Evolutionary conservation across 164 flowering plant species (phyloP).

Genomic region (Macadamia integrifolia): DNA sequence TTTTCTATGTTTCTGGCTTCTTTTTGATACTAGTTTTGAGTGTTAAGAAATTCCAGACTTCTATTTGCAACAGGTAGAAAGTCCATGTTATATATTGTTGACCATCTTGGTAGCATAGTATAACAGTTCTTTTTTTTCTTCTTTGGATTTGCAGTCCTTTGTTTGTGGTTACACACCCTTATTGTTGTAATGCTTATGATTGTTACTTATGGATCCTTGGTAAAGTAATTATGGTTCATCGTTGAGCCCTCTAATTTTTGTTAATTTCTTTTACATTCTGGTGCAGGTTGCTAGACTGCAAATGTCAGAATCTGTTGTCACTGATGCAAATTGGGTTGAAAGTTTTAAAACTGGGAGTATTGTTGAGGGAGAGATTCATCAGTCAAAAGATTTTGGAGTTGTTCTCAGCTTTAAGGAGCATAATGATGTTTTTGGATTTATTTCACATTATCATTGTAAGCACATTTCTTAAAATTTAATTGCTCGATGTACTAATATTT

Average conservation of each 20-base stretch:
- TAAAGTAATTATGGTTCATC: too few species aligned
- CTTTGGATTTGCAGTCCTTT: neutral
- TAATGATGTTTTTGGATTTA: constrained; percentile 65
- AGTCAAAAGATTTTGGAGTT: constrained; percentile 71
- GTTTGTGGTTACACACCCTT: neutral
- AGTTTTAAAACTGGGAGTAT: constrained; percentile 48
- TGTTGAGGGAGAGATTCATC: constrained; percentile 59
- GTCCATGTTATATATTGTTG: too few species aligned
- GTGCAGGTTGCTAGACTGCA: constrained; percentile 70
- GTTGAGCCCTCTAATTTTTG: too few species aligned
- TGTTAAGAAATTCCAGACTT: neutral
- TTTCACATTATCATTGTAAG: constrained; percentile 74
- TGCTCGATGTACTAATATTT: neutral
- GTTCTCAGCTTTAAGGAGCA: constrained; percentile 62
- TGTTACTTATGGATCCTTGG: too few species aligned
- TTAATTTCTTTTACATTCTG: neutral
- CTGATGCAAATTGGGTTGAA: constrained; percentile 51
- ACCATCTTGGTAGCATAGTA: neutral
- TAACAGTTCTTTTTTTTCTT: neutral
- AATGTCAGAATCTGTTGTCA: constrained; percentile 21
- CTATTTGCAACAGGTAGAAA: neutral
- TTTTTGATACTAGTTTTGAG: too few species aligned
- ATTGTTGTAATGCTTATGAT: too few species aligned
- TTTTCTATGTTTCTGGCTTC: too few species aligned
- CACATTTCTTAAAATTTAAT: constrained; percentile 1